Evolutionary conservation across 2,329 filamentous ascomycete genomes (phyloP), one percentile per base, ranked within the genome.

Genomic region (Fusarium illudens): DNA sequence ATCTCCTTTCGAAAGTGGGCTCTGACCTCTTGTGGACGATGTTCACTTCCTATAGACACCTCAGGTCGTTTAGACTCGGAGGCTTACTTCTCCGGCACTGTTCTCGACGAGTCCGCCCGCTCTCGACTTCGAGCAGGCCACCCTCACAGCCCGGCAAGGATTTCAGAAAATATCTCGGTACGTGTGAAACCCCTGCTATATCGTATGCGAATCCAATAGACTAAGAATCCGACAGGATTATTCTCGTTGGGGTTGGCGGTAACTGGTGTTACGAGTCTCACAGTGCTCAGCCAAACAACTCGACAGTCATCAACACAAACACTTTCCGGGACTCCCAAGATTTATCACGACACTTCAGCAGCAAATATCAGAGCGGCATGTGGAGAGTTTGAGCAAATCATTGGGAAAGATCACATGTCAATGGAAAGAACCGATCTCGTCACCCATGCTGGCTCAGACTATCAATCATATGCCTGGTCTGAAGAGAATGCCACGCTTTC

Each of bases 401-500:
- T 64, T 0, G 60, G 65, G 1, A n/a, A 52, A 1, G 60, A 68
- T n/a, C 53, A 67, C 4, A 44, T 64, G 0, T 68, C 65, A 0
- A 51, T 46, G 6, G 64, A 60, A 2, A 42, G 36, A 5, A 7
- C 17, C 1, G 55, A 64, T 2, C 56, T 57, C 3, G 9, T 67
- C 4, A 61, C 55, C 0, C 64, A 68, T 20, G 67, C 65, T 4
- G 65, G 65, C 0, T 68, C 65, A 1, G 64, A 68, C 11, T 68
- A 67, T 15, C 65, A 68, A 6, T 68, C 64, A 13, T 68, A 64
- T 13, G 37, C 55, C 3, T 61, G 65, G 65, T 34, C 60, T 3
- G 42, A 67, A 2, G 51, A 67, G 3, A 34, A 39, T 0, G 60
- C 65, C 0, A 33, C 53, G 0, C 49, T 66, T 2, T 60, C 53